Conservation (phyloP, 192 early-diverging fungal species). For the Mortierella alpina region DNA sequence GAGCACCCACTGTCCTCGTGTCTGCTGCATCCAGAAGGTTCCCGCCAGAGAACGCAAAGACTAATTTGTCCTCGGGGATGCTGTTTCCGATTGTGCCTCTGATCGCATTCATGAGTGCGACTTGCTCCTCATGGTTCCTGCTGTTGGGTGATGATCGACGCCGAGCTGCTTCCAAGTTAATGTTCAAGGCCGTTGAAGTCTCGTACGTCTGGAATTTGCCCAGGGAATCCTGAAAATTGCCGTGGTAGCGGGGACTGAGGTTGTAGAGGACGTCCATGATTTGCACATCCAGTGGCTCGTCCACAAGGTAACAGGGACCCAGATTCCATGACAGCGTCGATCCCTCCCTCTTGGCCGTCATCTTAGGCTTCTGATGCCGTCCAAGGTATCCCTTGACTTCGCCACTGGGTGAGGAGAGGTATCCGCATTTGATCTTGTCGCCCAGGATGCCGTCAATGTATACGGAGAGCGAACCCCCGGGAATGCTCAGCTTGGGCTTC, state of each 20-base stretch:
- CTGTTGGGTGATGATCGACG: conserved; percentile 51
- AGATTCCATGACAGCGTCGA: conserved; percentile 67
- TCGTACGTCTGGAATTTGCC: conserved; percentile 76
- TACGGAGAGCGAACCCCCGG: conserved; percentile 60
- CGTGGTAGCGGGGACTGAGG: conserved; percentile 71
- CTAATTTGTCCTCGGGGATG: conserved; percentile 71
- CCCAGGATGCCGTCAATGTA: conserved; percentile 72
- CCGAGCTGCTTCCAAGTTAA: conserved; percentile 58
- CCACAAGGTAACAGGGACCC: conserved; percentile 73
- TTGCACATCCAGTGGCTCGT: conserved; percentile 69
- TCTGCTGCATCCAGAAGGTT: conserved; percentile 58
- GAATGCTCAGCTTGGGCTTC: conserved; percentile 59
- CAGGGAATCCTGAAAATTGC: conserved; percentile 72
- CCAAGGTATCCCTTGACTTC: conserved; percentile 60
- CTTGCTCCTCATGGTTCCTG: conserved; percentile 58
- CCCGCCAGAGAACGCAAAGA: conserved; percentile 68
- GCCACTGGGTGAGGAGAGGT: conserved; percentile 57
- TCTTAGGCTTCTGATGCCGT: conserved; percentile 45
- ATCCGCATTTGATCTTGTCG: conserved; percentile 66
- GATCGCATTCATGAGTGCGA: conserved; percentile 64
- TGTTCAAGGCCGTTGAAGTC: conserved; percentile 65
- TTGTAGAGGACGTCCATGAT: conserved; percentile 70
- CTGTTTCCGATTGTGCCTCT: conserved; percentile 58
- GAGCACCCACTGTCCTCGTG: conserved; percentile 43
- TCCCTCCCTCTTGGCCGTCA: conserved; percentile 37